A percentile compares a stretch with the other conserved stretches of the same genome.
phyloP scores from a whole-genome alignment of 1,284 basidiomycete genomes.

The Cerrena zonata region DNA sequence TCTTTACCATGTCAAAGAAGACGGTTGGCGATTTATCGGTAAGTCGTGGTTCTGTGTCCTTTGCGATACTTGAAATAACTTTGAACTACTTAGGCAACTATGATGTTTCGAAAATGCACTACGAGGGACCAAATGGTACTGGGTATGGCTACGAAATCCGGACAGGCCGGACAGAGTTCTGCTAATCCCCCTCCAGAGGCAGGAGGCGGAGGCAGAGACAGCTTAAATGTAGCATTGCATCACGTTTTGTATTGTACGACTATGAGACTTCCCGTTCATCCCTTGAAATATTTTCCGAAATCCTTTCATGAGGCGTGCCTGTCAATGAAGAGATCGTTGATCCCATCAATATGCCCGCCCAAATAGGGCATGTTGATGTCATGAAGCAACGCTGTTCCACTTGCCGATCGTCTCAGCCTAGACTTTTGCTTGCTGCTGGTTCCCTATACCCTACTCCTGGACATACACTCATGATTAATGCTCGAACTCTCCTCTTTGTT shows the following conservation, averaged over 20 bases:
- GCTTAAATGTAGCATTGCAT: neutral
- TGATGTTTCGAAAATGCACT: conserved; percentile 74
- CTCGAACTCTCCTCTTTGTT: neutral
- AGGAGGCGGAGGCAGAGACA: neutral
- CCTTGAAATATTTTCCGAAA: neutral
- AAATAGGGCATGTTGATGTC: conserved; percentile 2
- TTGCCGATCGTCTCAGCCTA: neutral
- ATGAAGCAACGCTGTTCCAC: neutral
- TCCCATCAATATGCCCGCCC: neutral
- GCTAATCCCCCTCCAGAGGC: conserved; percentile 20
- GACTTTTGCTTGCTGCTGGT: neutral
- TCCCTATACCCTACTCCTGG: neutral
- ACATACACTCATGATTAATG: neutral
- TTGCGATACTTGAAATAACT: neutral
- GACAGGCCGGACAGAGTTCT: conserved; percentile 31
- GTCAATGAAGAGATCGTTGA: neutral
- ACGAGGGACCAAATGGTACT: conserved; percentile 70
- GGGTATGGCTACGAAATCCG: conserved; percentile 77
- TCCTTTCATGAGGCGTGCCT: neutral
- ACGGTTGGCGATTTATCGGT: conserved; percentile 93
- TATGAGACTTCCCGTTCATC: too few species aligned
- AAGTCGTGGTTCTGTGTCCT: conserved; percentile 23
- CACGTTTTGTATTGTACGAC: too few species aligned
- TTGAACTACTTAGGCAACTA: conserved; percentile 61
- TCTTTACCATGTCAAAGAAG: conserved; percentile 90